Percentiles rank a stretch among this genome's conserved stretches.
Evolutionary conservation across 1,139 yeast species (phyloP).

Genomic region (Lodderomyces oxycetoniae): DNA sequence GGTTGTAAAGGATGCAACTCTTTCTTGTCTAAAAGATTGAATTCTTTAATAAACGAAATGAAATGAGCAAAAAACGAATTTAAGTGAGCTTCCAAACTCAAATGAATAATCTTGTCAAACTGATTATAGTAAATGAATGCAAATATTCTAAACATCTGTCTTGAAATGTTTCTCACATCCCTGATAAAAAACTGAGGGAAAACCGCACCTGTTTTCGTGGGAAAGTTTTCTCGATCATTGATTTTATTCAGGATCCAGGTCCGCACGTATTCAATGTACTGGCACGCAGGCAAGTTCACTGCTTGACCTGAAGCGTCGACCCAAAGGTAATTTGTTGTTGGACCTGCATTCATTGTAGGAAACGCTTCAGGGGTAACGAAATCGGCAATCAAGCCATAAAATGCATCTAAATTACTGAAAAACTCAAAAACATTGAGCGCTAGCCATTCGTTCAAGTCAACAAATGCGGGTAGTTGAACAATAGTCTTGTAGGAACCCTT

Average conservation of each 20-base stretch:
- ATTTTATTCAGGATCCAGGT: conserved; percentile 87
- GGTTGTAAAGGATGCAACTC: conserved; percentile 78
- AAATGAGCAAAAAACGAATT: conserved; percentile 97
- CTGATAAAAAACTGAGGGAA: conserved; percentile 83
- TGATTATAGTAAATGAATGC: conserved; percentile 95
- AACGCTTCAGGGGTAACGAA: conserved; percentile 83
- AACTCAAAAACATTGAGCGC: conserved; percentile 90
- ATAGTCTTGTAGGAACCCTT: conserved; percentile 97
- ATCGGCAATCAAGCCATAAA: conserved; percentile 83
- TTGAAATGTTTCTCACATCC: conserved; percentile 78
- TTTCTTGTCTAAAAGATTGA: conserved; percentile 67
- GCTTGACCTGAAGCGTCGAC: conserved; percentile 74
- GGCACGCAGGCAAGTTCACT: conserved; percentile 84
- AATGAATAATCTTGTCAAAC: conserved; percentile 84
- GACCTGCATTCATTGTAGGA: conserved; percentile 96
- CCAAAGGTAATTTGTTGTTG: conserved; percentile 88
- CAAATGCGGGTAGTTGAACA: conserved; percentile 91
- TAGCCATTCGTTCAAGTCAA: conserved; percentile 92
- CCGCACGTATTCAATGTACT: conserved; percentile 86
- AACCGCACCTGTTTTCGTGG: conserved; percentile 89
- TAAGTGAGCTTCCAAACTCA: conserved; percentile 96
- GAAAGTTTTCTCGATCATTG: conserved; percentile 85
- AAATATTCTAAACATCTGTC: conserved; percentile 94
- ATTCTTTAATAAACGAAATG: conserved; percentile 79
- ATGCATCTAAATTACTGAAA: conserved; percentile 78